Base-by-base conservation (phyloP, 345 rosid genomes). In the Brassica carinata region DNA sequence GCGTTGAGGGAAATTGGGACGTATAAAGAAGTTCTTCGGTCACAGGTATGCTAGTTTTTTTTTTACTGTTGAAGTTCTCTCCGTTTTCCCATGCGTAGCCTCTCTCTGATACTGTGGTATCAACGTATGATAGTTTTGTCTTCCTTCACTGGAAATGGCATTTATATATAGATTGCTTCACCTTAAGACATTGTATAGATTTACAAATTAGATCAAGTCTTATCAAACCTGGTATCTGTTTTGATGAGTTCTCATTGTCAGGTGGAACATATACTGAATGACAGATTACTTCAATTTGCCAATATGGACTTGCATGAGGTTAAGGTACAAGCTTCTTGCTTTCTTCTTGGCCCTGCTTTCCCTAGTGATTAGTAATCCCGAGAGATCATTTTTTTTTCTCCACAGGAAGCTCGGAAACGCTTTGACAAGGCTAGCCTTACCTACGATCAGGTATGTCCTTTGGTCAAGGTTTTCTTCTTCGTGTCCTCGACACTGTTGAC, bases 1-100 rank as follows among this genome's bases (percentile, higher is more conserved):
- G 99, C 99, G 2, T 81, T 96, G 87, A 90, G 99, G 84, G 99
- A 96, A 85, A 94, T 96, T 79, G 99, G 98, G 64, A 96, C 98
- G 13, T 94, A 94, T 85, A 96, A 94, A 75, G 99, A 96, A 87
- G 93, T 96, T 79, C 97, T 96, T 81, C 93, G 99, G 43, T 92
- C 99, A 40, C 97, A 94, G 97, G 99, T 94, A 76, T 83, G 61
- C 23, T 73, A 26, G n/a, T n/a, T n/a, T n/a, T n/a, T n/a, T n/a
- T n/a, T n/a, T n/a, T n/a, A n/a, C n/a, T n/a, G n/a, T n/a, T n/a
- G n/a, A n/a, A n/a, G n/a, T n/a, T n/a, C n/a, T n/a, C n/a, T n/a
- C n/a, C n/a, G n/a, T n/a, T n/a, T n/a, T n/a, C n/a, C n/a, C n/a
- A n/a, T n/a, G n/a, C n/a, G n/a, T n/a, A n/a, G n/a, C n/a, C n/a